Conservation (phyloP, 805 yeast genomes). For the Danielozyma ontarioensis region DNA sequence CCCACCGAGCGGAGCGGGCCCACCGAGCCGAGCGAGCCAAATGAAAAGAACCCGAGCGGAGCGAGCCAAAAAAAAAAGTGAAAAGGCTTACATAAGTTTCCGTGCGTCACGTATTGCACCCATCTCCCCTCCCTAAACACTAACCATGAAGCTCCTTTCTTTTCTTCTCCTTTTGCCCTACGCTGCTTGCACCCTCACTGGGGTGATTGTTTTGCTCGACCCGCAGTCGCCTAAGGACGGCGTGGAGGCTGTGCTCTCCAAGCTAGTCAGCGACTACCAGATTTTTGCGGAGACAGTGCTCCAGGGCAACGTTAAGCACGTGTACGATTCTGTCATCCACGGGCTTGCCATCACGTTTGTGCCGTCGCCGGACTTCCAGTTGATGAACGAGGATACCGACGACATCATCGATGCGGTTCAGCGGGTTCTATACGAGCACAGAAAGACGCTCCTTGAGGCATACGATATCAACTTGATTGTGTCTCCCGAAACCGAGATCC, state of each 20-base stretch:
- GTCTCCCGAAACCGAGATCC: neutral
- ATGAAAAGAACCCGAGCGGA: too few species aligned
- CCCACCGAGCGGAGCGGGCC: too few species aligned
- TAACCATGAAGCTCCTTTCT: neutral
- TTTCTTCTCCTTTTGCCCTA: neutral
- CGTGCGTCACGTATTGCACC: neutral
- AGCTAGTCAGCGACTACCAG: neutral
- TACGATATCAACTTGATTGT: neutral
- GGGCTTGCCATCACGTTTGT: conserved; percentile 7
- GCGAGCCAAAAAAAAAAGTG: too few species aligned
- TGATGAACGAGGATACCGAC: conserved; percentile 1
- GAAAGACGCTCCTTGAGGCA: neutral
- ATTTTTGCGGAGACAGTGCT: neutral
- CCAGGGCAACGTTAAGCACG: conserved; percentile 2
- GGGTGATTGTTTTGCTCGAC: conserved; percentile 1
- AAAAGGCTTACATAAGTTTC: too few species aligned
- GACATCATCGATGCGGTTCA: conserved; percentile 4
- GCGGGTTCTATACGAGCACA: neutral
- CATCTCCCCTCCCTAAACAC: neutral
- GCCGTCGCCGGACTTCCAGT: conserved; percentile 1
- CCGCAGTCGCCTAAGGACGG: conserved; percentile 1
- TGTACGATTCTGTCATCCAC: conserved; percentile 6
- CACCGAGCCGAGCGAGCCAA: too few species aligned
- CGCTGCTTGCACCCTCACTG: neutral
- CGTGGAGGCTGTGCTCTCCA: neutral